Base-by-base conservation (phyloP, 148 eudicot species). In the Camellia sinensis region DNA sequence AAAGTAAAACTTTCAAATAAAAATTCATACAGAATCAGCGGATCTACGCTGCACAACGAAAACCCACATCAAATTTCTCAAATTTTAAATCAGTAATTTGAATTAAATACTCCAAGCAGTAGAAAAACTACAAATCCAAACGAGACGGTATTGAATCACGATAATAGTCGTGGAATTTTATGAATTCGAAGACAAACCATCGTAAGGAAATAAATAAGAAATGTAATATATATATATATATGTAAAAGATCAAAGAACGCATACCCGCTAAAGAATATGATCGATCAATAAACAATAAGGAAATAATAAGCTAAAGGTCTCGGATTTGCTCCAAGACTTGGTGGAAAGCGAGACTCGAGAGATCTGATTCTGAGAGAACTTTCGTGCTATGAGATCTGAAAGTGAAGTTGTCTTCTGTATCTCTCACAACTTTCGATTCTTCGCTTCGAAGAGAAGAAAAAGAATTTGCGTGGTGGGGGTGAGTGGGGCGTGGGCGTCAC, bases 321-420 rank as follows among this genome's bases (percentile, higher is more conserved):
- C 40, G 17, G 73, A 18, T 78, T 65, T 8, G 71, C 41, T 1
- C 43, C 45, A 73, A 60, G 7, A 13, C 77, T 40, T 43, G 11
- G 78, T 2, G 18, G 68, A 18, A 60, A 9, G 56, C 78, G 68
- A 60, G 68, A 9, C 0, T 48, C n/a, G 68, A 60, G 70, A 76
- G 79, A 76, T 76, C 79, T 64, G 79, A 76, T 76, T 70, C 48
- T 53, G n/a, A 29, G 43, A 3, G 53, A 15, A 73, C 12, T 6
- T 4, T 11, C 6, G 60, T 3, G 75, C 22, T 60, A 17, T 22
- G 67, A 75, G 67, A 59, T 60, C 67, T 22, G 3, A 48, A 57
- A 56, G 69, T 73, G 54, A 45, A 21, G 3, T 19, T 57, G 7
- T 41, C 8, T 17, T 41, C 8, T 17, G 40, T 46, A 46, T 56